These are phyloP conservation scores for Yarrowia hollandica DNA, from an alignment of 805 yeast species.

Conservation along the genomic window DNA sequence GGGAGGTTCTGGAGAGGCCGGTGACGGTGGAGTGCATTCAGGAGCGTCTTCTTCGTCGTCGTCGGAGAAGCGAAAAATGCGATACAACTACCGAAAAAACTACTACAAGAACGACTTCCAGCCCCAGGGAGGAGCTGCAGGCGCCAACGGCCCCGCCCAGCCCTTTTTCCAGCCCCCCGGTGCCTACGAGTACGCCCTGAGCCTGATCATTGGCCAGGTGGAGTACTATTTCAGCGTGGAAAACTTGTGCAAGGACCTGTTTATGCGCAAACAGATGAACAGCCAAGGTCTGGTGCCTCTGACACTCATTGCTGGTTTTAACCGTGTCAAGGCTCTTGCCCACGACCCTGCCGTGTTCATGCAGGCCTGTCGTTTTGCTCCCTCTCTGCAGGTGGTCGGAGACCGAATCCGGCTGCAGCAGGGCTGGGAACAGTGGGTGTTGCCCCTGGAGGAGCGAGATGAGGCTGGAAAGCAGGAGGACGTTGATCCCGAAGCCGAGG, in stretches of 20 bases:
- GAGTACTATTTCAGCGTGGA: conserved; percentile 90
- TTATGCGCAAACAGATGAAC: conserved; percentile 78
- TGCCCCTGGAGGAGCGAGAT: conserved; percentile 54
- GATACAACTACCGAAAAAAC: conserved; percentile 34
- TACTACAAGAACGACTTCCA: conserved; percentile 30
- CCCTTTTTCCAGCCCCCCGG: conserved; percentile 31
- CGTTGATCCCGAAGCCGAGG: conserved; percentile 32
- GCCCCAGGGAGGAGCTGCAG: conserved; percentile 8
- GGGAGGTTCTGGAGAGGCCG: too few relatives aligned
- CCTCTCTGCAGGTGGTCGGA: conserved; percentile 54
- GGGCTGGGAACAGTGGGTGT: conserved; percentile 67
- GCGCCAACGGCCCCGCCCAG: too few relatives aligned
- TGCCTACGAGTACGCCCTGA: conserved; percentile 35
- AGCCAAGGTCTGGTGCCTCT: conserved; percentile 71
- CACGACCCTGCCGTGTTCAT: conserved; percentile 55
- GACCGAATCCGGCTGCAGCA: conserved; percentile 60
- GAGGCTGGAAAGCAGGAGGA: conserved; percentile 50
- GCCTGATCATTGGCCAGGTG: conserved; percentile 56
- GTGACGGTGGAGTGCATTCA: too few relatives aligned
- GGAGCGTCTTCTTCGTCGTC: background rate
- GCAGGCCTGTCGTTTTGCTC: conserved; percentile 56
- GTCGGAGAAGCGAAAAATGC: conserved; percentile 25
- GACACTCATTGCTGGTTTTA: conserved; percentile 62
- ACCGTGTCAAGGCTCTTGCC: conserved; percentile 67
- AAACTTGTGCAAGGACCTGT: conserved; percentile 82